Evolutionary conservation across 2,329 filamentous ascomycete species (phyloP).

Genomic region (Meredithiella fracta): DNA sequence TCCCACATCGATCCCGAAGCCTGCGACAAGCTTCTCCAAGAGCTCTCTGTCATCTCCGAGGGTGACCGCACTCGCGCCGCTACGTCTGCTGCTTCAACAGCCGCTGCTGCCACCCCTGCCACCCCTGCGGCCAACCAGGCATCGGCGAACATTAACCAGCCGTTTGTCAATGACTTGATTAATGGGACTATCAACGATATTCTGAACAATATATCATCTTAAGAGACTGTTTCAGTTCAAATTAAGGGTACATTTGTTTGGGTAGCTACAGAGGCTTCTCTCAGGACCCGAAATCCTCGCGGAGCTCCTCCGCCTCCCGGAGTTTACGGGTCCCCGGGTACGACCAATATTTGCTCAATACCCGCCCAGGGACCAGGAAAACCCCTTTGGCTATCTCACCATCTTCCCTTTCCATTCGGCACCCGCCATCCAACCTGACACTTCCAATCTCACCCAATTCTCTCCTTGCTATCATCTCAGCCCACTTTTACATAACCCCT

Average conservation of each 20-base stretch:
- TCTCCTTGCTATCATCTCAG: too few relatives aligned
- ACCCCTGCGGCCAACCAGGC: not conserved
- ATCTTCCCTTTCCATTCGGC: too few relatives aligned
- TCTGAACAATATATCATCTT: not conserved
- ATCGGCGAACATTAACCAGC: conserved; percentile 11
- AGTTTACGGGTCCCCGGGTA: too few relatives aligned
- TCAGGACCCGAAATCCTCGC: not conserved
- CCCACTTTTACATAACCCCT: too few relatives aligned
- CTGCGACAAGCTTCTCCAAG: conserved; percentile 13
- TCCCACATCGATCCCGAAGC: conserved; percentile 11
- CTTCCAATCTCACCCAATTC: too few relatives aligned
- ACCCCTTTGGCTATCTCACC: too few relatives aligned
- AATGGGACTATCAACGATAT: conserved; percentile 11
- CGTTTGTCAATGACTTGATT: conserved; percentile 10
- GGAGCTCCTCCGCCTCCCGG: too few relatives aligned
- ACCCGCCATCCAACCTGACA: too few relatives aligned
- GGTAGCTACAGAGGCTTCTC: not conserved
- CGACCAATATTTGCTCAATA: too few relatives aligned
- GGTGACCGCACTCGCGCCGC: conserved; percentile 5
- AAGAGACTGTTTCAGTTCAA: too few relatives aligned
- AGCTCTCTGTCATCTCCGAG: conserved; percentile 11
- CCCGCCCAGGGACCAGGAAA: too few relatives aligned
- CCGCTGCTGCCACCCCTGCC: not conserved
- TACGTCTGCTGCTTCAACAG: conserved; percentile 1
- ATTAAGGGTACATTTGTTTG: too few relatives aligned